These are phyloP conservation scores for Aspergillus homomorphus DNA, from an alignment of 495 filamentous ascomycete genomes.

Conservation along the genomic window DNA sequence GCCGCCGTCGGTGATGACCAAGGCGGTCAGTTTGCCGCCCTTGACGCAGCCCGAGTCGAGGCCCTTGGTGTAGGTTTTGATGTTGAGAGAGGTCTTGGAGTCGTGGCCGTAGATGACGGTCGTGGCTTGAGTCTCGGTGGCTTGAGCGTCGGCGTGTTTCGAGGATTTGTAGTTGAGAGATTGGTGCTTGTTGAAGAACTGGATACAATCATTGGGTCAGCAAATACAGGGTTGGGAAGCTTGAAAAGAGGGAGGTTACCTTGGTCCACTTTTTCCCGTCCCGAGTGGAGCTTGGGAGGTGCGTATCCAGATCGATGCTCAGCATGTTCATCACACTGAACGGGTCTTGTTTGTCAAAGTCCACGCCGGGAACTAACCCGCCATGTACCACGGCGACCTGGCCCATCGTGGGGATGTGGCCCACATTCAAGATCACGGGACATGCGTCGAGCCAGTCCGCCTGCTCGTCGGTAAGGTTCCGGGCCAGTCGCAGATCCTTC, in stretches of 20 bases:
- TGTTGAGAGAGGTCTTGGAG: constrained; percentile 63
- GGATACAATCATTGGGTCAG: background rate
- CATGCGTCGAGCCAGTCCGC: constrained; percentile 65
- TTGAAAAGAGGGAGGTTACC: constrained; percentile 38
- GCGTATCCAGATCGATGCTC: constrained; percentile 62
- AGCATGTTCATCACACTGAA: constrained; percentile 89
- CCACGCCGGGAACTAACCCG: constrained; percentile 72
- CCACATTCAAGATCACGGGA: constrained; percentile 72
- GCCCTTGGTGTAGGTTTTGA: constrained; percentile 71
- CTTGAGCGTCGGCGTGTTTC: constrained; percentile 18
- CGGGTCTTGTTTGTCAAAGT: constrained; percentile 71
- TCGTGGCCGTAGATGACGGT: constrained; percentile 89
- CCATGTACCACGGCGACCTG: constrained; percentile 77
- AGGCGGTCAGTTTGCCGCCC: constrained; percentile 70
- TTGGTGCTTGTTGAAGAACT: constrained; percentile 61
- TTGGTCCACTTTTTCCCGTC: constrained; percentile 66
- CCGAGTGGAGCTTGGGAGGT: constrained; percentile 55
- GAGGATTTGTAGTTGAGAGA: constrained; percentile 28
- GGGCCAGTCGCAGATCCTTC: constrained; percentile 48
- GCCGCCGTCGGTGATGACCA: constrained; percentile 60
- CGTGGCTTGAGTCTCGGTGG: constrained; percentile 26
- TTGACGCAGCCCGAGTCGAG: constrained; percentile 79
- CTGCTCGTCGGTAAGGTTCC: constrained; percentile 55
- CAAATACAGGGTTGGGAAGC: background rate
- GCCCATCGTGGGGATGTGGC: constrained; percentile 52